A percentile compares a stretch with the other conserved stretches of the same genome.
Evolutionary conservation across 805 yeast species (phyloP).

Genomic region (Kodamaea restingae): DNA sequence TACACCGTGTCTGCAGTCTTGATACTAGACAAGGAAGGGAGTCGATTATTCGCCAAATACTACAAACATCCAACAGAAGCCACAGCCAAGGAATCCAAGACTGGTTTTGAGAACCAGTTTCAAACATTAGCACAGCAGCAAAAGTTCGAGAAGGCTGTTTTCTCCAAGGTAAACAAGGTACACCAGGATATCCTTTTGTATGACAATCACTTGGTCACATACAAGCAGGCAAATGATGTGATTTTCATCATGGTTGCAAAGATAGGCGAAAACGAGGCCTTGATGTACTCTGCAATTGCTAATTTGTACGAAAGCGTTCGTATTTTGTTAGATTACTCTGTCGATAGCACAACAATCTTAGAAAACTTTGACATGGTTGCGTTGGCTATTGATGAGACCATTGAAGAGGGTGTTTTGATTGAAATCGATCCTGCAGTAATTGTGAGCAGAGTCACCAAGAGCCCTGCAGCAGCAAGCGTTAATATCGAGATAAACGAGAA

Average conservation of each 20-base stretch:
- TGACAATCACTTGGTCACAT: constrained; percentile 78
- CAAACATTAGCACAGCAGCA: constrained; percentile 59
- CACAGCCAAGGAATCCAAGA: constrained; percentile 5
- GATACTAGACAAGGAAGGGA: constrained; percentile 77
- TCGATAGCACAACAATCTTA: constrained; percentile 74
- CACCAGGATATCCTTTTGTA: constrained; percentile 76
- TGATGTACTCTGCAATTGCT: constrained; percentile 68
- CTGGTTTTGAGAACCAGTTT: constrained; percentile 25
- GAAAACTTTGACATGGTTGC: constrained; percentile 84
- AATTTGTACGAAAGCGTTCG: constrained; percentile 82
- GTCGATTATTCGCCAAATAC: constrained; percentile 80
- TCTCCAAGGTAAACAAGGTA: constrained; percentile 72
- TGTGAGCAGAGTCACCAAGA: constrained; percentile 85
- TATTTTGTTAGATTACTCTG: constrained; percentile 60
- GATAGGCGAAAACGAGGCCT: constrained; percentile 78
- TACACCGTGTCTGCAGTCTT: constrained; percentile 80
- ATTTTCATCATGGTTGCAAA: constrained; percentile 68
- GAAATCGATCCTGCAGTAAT: constrained; percentile 87
- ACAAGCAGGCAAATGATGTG: constrained; percentile 78
- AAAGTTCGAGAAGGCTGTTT: constrained; percentile 70
- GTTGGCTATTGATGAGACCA: constrained; percentile 83
- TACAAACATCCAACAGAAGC: constrained; percentile 51
- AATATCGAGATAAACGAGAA: constrained; percentile 63
- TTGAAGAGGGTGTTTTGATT: constrained; percentile 89
- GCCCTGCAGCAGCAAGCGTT: constrained; percentile 47